These are phyloP conservation scores for Suillus occidentalis DNA, from an alignment of 768 basidiomycete species.

Conservation along the genomic window DNA sequence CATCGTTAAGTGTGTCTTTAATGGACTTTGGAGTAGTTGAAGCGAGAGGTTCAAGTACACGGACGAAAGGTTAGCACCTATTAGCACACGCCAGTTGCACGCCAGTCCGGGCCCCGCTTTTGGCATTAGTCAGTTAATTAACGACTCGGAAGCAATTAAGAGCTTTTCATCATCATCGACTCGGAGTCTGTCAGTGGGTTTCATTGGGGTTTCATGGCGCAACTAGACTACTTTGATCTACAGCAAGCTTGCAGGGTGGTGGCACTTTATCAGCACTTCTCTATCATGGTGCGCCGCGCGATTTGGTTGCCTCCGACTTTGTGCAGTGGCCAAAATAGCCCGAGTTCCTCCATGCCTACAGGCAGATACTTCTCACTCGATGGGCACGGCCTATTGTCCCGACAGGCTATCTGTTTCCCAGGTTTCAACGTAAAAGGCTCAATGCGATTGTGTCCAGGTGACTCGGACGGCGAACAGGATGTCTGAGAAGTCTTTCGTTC, in stretches of 20 bases:
- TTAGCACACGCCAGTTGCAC: neutral
- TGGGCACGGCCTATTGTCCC: neutral
- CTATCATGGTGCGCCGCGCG: neutral
- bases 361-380: neutral
- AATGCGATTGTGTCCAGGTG: neutral
- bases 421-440: neutral
- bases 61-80: neutral
- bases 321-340: neutral
- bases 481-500: neutral
- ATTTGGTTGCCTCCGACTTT: neutral
- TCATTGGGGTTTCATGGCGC: neutral
- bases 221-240: neutral
- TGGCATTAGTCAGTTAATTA: too few relatives aligned
- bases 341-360: neutral
- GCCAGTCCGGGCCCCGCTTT: too few relatives aligned
- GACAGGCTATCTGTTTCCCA: neutral
- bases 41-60: neutral
- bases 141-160: too few relatives aligned
- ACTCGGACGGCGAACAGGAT: neutral
- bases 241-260: neutral
- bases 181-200: too few relatives aligned
- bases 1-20: constrained; percentile 8
- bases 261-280: neutral
- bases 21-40: constrained; percentile 10
- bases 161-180: too few relatives aligned